Base-by-base conservation (phyloP, 2,329 filamentous ascomycete genomes). In the Nemania abortiva region DNA sequence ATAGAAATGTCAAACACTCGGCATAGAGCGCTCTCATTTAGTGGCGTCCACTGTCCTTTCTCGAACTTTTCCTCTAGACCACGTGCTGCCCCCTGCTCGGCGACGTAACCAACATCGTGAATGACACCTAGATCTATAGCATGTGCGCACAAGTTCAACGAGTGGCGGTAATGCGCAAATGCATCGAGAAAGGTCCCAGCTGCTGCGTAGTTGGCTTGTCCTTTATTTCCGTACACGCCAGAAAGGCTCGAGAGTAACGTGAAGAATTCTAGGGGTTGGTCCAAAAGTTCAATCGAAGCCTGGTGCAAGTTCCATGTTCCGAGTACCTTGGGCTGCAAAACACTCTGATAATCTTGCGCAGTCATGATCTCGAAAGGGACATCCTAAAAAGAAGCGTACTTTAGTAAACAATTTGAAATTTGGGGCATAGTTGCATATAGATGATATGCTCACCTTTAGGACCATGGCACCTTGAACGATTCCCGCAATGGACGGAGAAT, bases 141-240 rank as follows among this genome's bases (percentile, higher is more conserved):
- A 9, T 77, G 71, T 9, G 80, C 84, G 0, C 75, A 69, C 0
- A 82, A 76, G 3, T 81, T 80, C 0, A 72, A 74, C 1, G 34
- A 45, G 2, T 73, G 73, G 2, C 83, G 79, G 67, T 81, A 82
- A 7, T 68, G 66, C 3, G 79, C 79, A 42, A 84, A 80, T 1
- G 79, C 77, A 59, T 83, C 81, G 27, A 83, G 74, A 75, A 81
- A 84, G 3, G 77, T 70, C 65, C 84, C 84, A 10, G 75, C 82
- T 0, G 82, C 80, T 1, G 78, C 75, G 63, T 85, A 85, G 63
- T 82, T 83, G 37, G 79, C 74, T 60, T 84, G 82, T 1, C 76
- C 77, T 18, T 76, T 75, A 50, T 77, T 77, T 5, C 81, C 82
- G 3, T 81, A 60, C 5, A 81, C 70, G 27, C 79, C 78, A 0